phyloP scores from a whole-genome alignment of 2,329 filamentous ascomycete genomes.

The Fusarium sp. region DNA sequence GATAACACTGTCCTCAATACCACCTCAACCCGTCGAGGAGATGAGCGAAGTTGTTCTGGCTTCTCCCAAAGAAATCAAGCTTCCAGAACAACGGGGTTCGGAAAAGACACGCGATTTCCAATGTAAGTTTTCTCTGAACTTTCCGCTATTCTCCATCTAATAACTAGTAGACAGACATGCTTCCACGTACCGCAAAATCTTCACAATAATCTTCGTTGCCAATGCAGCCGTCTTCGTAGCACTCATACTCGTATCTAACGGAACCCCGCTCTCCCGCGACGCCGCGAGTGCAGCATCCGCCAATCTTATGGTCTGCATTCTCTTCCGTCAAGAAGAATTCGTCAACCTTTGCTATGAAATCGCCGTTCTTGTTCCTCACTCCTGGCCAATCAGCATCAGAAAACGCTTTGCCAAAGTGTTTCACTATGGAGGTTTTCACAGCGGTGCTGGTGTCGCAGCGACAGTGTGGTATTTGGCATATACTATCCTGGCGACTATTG shows the following conservation, averaged over 20 bases:
- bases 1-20: background rate
- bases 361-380: constrained; percentile 14
- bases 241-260: background rate
- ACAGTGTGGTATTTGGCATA: constrained; percentile 16
- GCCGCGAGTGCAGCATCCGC: constrained; percentile 23
- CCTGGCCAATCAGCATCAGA: constrained; percentile 6
- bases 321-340: constrained; percentile 22
- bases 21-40: too few relatives aligned
- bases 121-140: background rate
- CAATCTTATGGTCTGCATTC: constrained; percentile 28
- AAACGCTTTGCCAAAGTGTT: constrained; percentile 16
- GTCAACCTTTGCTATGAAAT: constrained; percentile 25
- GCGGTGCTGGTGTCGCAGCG: constrained; percentile 21
- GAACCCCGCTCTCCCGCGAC: background rate
- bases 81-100: background rate
- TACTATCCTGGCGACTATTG: constrained; percentile 12
- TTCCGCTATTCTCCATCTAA: rapidly evolving
- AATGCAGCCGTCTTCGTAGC: constrained; percentile 4
- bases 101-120: background rate
- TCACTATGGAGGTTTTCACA: constrained; percentile 24
- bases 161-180: background rate
- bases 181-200: constrained; percentile 13
- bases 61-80: background rate
- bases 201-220: background rate
- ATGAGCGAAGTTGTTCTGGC: background rate